A percentile compares a stretch with the other conserved stretches of the same genome.
Conservation (phyloP, 2,329 filamentous ascomycete species). For the Akanthomyces lecanii region DNA sequence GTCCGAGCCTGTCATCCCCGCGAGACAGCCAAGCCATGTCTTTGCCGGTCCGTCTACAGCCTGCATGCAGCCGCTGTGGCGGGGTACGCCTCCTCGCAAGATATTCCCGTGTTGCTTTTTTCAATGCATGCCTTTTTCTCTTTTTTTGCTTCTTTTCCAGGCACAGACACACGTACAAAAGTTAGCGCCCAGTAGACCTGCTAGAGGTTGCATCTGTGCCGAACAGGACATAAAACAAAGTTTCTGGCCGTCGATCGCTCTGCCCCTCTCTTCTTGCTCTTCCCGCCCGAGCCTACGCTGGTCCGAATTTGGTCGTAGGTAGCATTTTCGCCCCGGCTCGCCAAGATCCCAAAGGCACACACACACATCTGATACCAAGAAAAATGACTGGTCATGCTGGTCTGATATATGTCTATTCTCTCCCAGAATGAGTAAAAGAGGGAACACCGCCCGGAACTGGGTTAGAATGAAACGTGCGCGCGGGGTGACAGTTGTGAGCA, state of each 20-base stretch:
- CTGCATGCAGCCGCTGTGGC: constrained; percentile 8
- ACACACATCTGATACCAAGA: neutral
- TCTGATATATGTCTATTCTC: neutral
- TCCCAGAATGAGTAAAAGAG: neutral
- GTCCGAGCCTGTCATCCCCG: neutral
- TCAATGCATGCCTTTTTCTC: neutral
- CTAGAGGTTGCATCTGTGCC: neutral
- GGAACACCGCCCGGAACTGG: neutral
- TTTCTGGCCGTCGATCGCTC: constrained; percentile 5
- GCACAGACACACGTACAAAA: neutral
- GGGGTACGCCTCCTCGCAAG: neutral
- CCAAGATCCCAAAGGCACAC: neutral
- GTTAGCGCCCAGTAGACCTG: neutral
- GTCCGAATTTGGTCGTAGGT: neutral
- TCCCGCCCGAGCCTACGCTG: neutral
- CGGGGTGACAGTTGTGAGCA: neutral
- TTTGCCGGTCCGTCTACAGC: constrained; percentile 6
- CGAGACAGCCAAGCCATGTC: constrained; percentile 5
- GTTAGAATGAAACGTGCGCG: constrained; percentile 3
- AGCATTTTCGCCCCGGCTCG: neutral
- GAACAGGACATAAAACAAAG: neutral
- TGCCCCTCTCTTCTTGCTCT: neutral
- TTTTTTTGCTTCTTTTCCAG: neutral
- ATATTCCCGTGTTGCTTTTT: neutral
- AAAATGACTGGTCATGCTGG: neutral